Percentiles rank a stretch among this genome's conserved stretches.
Conservation (phyloP, 495 filamentous ascomycete species). For the Pseudomonodictys pantanalensis region DNA sequence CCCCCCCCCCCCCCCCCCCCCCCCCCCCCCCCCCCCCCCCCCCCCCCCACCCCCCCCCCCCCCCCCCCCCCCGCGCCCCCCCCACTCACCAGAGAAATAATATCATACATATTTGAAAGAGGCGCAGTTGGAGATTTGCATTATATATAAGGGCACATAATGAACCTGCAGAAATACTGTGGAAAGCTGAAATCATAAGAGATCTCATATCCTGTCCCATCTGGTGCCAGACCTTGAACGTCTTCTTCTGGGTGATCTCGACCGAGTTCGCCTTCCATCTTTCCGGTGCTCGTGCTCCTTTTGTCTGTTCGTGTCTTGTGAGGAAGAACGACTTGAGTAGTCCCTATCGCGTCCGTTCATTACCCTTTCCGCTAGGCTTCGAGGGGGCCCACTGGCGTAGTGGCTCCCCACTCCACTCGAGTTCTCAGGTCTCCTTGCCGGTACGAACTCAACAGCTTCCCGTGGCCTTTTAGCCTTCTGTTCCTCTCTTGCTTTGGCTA, state of each 20-base stretch:
- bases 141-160: no score
- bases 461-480: constrained; percentile 54
- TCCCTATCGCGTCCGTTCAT: constrained; percentile 43
- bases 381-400: constrained; percentile 33
- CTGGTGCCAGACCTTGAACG: constrained; percentile 21
- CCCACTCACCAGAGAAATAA: no score
- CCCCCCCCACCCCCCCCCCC: no score
- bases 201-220: no score
- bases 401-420: constrained; percentile 28
- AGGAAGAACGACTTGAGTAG: not conserved
- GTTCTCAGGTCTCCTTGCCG: constrained; percentile 39
- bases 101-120: no score
- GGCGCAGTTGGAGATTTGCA: no score
- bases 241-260: constrained; percentile 18
- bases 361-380: constrained; percentile 45
- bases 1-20: no score
- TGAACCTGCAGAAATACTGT: no score
- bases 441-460: constrained; percentile 74
- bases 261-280: constrained; percentile 10
- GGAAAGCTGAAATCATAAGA: no score
- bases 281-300: constrained; percentile 21
- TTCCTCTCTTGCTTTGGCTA: constrained; percentile 58
- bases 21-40: no score
- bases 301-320: constrained; percentile 4
- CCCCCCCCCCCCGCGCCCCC: no score